These are phyloP conservation scores for Phytopythium cucurbitacearum DNA, from an alignment of 352 stramenopile genomes.

Conservation along the genomic window DNA sequence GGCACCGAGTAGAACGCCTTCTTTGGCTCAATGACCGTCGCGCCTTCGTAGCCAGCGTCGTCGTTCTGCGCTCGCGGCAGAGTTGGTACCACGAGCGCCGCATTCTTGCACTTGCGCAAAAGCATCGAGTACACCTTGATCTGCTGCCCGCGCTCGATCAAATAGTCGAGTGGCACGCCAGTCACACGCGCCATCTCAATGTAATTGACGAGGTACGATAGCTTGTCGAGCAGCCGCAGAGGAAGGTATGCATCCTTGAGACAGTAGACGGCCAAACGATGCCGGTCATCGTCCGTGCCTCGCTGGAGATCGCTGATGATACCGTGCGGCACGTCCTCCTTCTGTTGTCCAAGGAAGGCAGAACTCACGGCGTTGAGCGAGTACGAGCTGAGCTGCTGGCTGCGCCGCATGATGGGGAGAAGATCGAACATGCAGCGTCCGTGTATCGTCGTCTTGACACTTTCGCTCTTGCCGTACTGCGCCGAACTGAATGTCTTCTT, in stretches of 20 bases:
- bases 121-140: conserved; percentile 99
- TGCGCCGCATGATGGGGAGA: conserved; percentile 99
- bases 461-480: conserved; percentile 97
- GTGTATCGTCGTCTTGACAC: conserved; percentile 97
- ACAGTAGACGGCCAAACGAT: conserved; percentile 98
- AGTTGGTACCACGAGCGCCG: conserved; percentile 95
- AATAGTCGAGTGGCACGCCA: conserved; percentile 96
- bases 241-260: conserved; percentile 98
- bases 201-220: conserved; percentile 99
- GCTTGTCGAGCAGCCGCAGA: conserved; percentile 96
- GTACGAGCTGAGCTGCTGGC: conserved; percentile 99
- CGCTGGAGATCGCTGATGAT: conserved; percentile 96
- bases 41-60: conserved; percentile 95
- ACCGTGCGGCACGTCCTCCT: conserved; percentile 99
- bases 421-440: conserved; percentile 99
- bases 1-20: conserved; percentile 99
- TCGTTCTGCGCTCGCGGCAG: conserved; percentile 87
- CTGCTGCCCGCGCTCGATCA: conserved; percentile 98
- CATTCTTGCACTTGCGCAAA: conserved; percentile 93
- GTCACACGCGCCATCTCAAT: conserved; percentile 99
- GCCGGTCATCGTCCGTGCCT: conserved; percentile 96
- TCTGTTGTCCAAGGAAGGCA: conserved; percentile 97
- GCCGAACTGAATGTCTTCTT: conserved; percentile 98
- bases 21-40: conserved; percentile 99
- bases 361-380: conserved; percentile 98